A percentile compares a stretch with the other conserved stretches of the same genome.
These are phyloP conservation scores for Orbilia javanica DNA, from an alignment of 2,329 filamentous ascomycete genomes.

Conservation along the genomic window DNA sequence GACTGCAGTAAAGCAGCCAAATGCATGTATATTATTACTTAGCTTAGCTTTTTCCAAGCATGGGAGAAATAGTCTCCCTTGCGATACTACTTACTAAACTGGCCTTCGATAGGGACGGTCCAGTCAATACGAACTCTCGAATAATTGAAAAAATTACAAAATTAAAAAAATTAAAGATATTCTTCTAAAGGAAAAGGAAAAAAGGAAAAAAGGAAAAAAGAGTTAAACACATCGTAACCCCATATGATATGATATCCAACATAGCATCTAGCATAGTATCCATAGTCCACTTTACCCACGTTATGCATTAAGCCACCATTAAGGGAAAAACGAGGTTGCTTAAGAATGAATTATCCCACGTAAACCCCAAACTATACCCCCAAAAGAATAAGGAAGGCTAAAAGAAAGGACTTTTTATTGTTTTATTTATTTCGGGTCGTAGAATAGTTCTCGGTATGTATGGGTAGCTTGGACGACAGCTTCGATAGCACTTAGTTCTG, in stretches of 20 bases:
- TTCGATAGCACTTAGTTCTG: slow-evolving; percentile 81
- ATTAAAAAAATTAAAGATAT: background rate
- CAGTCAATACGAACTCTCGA: no score
- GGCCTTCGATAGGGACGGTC: background rate
- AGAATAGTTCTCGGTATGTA: slow-evolving; percentile 83
- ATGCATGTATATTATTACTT: slow-evolving; percentile 42
- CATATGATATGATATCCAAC: background rate
- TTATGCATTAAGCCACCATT: no score
- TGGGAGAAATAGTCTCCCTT: slow-evolving; percentile 15
- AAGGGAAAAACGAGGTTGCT: no score
- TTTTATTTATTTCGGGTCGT: slow-evolving; percentile 66
- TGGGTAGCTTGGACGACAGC: slow-evolving; percentile 89
- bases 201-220: no score
- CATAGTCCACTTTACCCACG: no score
- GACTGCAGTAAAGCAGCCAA: background rate
- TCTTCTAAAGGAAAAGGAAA: background rate
- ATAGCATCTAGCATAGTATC: no score
- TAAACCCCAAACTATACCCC: no score
- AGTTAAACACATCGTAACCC: no score
- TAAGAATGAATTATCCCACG: no score
- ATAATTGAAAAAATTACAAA: background rate
- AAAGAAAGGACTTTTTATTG: no score
- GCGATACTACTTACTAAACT: background rate
- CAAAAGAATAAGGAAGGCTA: no score
- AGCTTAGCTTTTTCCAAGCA: background rate